Evolutionary conservation across 495 filamentous ascomycete species (phyloP).

Genomic region (Barbatosphaeria neglecta): DNA sequence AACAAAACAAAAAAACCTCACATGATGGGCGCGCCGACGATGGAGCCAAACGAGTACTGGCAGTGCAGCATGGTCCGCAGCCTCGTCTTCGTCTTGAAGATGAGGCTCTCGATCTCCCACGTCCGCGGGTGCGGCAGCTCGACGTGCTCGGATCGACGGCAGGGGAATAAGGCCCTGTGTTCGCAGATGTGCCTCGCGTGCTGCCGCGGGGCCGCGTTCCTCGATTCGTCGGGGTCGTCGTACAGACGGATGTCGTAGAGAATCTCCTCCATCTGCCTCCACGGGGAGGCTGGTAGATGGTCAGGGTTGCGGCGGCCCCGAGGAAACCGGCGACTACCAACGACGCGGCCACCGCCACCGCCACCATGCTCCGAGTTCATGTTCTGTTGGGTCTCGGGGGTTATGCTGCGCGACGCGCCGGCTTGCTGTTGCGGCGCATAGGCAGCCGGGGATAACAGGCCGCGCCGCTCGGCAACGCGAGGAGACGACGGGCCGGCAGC

Average conservation of each 20-base stretch:
- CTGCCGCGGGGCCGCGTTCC: neutral
- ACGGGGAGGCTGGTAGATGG: neutral
- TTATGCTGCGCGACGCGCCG: neutral
- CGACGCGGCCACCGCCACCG: too few species aligned
- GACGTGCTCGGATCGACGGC: neutral
- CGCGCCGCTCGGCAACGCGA: neutral
- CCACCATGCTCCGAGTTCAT: too few species aligned
- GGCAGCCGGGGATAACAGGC: neutral
- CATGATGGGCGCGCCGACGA: conserved; percentile 4
- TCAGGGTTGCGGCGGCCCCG: neutral
- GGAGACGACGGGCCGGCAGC: too few species aligned
- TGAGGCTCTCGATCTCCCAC: neutral
- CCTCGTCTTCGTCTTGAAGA: conserved; percentile 1
- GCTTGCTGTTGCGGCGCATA: neutral
- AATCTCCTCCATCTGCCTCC: conserved; percentile 2
- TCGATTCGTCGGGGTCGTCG: neutral
- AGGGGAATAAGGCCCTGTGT: neutral
- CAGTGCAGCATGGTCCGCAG: conserved; percentile 5
- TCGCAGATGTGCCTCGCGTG: neutral
- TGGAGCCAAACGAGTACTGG: conserved; percentile 4
- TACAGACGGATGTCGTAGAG: conserved; percentile 1
- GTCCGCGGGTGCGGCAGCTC: neutral
- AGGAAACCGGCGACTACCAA: too few species aligned
- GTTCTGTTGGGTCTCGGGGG: neutral
- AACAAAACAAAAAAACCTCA: neutral